A percentile compares a stretch with the other conserved stretches of the same genome.
Evolutionary conservation across 2,329 filamentous ascomycete species (phyloP).

Genomic region (Ascochyta koolunga): DNA sequence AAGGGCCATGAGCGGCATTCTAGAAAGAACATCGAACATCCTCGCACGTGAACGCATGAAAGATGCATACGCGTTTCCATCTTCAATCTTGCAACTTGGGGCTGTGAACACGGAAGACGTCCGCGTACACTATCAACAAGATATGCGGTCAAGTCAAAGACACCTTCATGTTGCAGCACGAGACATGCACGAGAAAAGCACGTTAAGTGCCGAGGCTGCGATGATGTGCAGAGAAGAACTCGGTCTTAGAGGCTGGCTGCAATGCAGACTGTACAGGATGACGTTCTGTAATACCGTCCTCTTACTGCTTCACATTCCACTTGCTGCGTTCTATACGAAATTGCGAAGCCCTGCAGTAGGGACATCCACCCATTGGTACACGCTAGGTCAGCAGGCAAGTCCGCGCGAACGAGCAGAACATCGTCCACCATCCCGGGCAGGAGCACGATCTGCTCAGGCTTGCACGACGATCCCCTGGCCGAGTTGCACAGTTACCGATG

Average conservation of each 20-base stretch:
- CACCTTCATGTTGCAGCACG: constrained; percentile 8
- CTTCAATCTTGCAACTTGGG: not conserved
- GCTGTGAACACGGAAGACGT: constrained; percentile 1
- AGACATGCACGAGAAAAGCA: constrained; percentile 6
- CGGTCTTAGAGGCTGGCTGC: not conserved
- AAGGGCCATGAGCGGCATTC: constrained; percentile 16
- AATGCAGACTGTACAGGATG: not conserved
- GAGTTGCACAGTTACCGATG: constrained; percentile 11
- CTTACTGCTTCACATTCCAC: constrained; percentile 11
- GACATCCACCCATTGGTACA: constrained; percentile 8
- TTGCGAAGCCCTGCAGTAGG: constrained; percentile 13
- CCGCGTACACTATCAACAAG: not conserved
- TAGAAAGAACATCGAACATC: constrained; percentile 12
- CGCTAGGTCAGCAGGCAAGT: constrained; percentile 15
- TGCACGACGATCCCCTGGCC: constrained; percentile 12
- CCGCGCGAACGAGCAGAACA: constrained; percentile 9
- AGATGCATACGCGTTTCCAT: constrained; percentile 11
- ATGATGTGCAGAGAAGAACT: not conserved
- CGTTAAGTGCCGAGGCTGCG: not conserved
- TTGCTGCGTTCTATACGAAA: constrained; percentile 14
- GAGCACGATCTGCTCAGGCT: constrained; percentile 13
- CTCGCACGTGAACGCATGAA: constrained; percentile 11
- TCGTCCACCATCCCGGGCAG: constrained; percentile 5
- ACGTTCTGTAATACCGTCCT: constrained; percentile 13
- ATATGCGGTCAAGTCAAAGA: not conserved